Conservation (phyloP, 1,284 basidiomycete genomes). For the Mycena sp. region DNA sequence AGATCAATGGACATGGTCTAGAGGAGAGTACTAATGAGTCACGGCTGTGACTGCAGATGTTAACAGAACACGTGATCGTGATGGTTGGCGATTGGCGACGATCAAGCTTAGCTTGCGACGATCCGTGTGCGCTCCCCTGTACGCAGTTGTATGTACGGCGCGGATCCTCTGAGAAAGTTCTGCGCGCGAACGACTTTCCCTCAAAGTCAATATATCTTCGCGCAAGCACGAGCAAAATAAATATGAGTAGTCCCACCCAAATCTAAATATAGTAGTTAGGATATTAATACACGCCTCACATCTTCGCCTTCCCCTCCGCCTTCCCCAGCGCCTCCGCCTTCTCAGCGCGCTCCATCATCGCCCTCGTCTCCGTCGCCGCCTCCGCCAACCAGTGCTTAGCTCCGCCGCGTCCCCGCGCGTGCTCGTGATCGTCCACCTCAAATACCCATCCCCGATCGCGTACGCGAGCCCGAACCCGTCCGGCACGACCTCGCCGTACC, state of each 20-base stretch:
- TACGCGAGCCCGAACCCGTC: constrained; percentile 97
- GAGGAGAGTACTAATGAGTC: background rate
- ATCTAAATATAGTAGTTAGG: too few species aligned
- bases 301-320: constrained; percentile 19
- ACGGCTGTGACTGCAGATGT: background rate
- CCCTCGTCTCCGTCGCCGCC: constrained; percentile 80
- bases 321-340: constrained; percentile 40
- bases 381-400: constrained; percentile 79
- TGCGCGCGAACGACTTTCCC: too few species aligned
- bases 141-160: too few species aligned
- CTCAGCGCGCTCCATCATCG: constrained; percentile 77
- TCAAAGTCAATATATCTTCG: background rate
- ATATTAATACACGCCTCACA: too few species aligned
- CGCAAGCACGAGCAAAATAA: background rate
- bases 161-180: too few species aligned
- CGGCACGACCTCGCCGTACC: constrained; percentile 96
- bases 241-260: background rate
- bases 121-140: too few species aligned
- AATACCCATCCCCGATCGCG: constrained; percentile 86
- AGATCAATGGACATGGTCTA: constrained; percentile 81
- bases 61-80: constrained; percentile 10
- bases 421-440: constrained; percentile 95
- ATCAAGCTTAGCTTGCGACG: too few species aligned
- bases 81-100: background rate
- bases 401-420: constrained; percentile 71